Evolutionary conservation across 208 protist genomes (phyloP).

Genomic region (Acanthamoeba royreba): DNA sequence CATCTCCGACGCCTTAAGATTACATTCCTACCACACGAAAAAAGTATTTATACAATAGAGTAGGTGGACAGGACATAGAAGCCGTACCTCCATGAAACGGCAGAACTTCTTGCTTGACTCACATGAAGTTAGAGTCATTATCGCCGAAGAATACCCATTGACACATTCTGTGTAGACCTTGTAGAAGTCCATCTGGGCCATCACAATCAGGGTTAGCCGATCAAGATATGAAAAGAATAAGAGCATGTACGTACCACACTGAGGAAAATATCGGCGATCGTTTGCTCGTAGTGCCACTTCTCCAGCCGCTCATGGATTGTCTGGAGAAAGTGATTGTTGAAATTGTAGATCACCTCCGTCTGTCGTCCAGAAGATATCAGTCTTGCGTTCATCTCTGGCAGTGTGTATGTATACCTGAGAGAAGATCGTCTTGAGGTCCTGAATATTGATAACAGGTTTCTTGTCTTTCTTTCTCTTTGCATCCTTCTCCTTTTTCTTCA

Average conservation of each 20-base stretch:
- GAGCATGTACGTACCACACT: conserved; percentile 30
- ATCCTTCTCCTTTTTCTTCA: not conserved
- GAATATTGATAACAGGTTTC: not conserved
- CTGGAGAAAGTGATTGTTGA: not conserved
- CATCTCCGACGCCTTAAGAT: not conserved
- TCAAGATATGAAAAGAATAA: not conserved
- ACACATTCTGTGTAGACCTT: not conserved
- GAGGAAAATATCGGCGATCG: conserved; percentile 4
- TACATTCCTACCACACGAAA: not conserved
- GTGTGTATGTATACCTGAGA: not conserved
- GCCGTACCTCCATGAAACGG: not conserved
- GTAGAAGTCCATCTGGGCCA: conserved; percentile 2
- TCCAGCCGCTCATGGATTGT: not conserved
- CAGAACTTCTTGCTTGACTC: not conserved
- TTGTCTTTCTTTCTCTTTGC: not conserved
- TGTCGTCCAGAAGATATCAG: not conserved
- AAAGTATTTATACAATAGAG: no score
- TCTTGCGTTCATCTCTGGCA: not conserved
- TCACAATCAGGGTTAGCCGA: not conserved
- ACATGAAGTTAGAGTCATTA: not conserved
- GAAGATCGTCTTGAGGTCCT: conserved; percentile 6
- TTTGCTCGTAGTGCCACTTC: not conserved
- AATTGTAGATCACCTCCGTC: conserved; percentile 21
- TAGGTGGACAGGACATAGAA: no score
- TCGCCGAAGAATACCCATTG: not conserved